These are phyloP conservation scores for Botrytis fragariae DNA, from an alignment of 2,329 filamentous ascomycete genomes.

Conservation along the genomic window DNA sequence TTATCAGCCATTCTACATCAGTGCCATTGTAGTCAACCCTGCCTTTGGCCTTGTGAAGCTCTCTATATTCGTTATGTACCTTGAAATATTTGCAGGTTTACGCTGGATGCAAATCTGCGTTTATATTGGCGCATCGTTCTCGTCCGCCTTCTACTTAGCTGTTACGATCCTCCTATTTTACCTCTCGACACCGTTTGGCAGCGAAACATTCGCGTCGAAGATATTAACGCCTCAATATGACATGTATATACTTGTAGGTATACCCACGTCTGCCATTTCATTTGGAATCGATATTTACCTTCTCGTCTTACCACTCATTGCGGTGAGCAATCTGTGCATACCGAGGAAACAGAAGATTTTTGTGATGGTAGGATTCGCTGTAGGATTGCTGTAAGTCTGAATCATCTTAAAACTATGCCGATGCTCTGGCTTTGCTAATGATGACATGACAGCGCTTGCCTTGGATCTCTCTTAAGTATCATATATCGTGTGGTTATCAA, in stretches of 20 bases:
- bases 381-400: background rate
- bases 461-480: rapidly evolving
- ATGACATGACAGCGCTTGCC: rapidly evolving
- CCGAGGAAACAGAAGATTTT: background rate
- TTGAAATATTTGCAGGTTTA: background rate
- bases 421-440: background rate
- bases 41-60: background rate
- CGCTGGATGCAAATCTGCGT: background rate
- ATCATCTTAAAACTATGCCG: too few relatives aligned
- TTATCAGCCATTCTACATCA: too few relatives aligned
- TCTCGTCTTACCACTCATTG: background rate
- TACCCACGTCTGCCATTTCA: rapidly evolving
- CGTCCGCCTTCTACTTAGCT: background rate
- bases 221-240: background rate
- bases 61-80: background rate
- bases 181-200: rapidly evolving
- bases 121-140: background rate
- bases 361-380: background rate
- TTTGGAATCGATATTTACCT: background rate
- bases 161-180: rapidly evolving
- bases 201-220: background rate
- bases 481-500: background rate
- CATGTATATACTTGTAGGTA: rapidly evolving
- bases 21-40: rapidly evolving
- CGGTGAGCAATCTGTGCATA: rapidly evolving